Base-by-base conservation (phyloP, 108 stramenopile genomes). In the Mayamaea pseudoterrestris region DNA sequence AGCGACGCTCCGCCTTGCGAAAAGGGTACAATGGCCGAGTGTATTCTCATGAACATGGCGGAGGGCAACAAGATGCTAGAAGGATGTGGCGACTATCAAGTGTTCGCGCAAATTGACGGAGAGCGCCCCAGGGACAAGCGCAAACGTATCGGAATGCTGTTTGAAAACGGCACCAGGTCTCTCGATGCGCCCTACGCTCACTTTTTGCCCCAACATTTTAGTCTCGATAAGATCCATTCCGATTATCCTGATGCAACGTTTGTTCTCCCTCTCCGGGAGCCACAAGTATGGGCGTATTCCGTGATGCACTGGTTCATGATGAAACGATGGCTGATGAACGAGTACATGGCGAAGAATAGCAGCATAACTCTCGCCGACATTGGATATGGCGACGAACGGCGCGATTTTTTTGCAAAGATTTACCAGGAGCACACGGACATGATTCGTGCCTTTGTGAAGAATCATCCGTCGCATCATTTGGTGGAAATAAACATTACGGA, bases 131-230 rank as follows among this genome's bases (percentile, higher is more conserved):
- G n/a, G n/a, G n/a, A n/a, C n/a, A n/a, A n/a, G n/a, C n/a, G n/a
- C n/a, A n/a, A n/a, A n/a, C n/a, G n/a, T n/a, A n/a, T n/a, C n/a
- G n/a, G n/a, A n/a, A n/a, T n/a, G n/a, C n/a, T n/a, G n/a, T n/a
- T n/a, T n/a, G n/a, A n/a, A n/a, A n/a, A n/a, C n/a, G n/a, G n/a
- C n/a, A n/a, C n/a, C n/a, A n/a, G n/a, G n/a, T n/a, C n/a, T n/a
- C n/a, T n/a, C n/a, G n/a, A n/a, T n/a, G n/a, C n/a, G 32, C 32
- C 12, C 32, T 34, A 34, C 12, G 29, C 36, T 1, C 58, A 65
- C 50, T 65, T 65, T 53, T 32, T 65, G 43, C 63, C 63, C 1
- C 63, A 65, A 37, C 49, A 57, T 30, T 65, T 50, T 53, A 39
- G 53, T 20, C 24, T 65, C 11, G 25, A 51, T 7, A 29, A 37